Conservation (phyloP, 169 alveolate species). For the Amoebophrya sp. region DNA sequence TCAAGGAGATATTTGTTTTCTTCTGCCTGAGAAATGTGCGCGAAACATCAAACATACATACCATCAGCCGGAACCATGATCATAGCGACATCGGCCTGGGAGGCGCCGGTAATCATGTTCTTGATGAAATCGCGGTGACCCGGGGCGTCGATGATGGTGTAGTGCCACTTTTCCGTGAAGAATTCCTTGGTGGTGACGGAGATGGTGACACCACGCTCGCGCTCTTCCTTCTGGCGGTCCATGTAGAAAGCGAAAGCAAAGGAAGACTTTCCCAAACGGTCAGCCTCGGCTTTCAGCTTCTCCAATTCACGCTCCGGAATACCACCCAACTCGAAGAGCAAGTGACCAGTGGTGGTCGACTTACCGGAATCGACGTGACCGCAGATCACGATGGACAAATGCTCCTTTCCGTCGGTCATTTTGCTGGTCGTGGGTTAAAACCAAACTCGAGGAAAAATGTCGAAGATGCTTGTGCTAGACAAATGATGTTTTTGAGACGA, state of each 20-base stretch:
- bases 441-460: no score
- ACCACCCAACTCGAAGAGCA: slow-evolving; percentile 90
- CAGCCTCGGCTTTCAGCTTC: slow-evolving; percentile 87
- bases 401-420: slow-evolving; percentile 60
- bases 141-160: slow-evolving; percentile 98
- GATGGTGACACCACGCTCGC: slow-evolving; percentile 98
- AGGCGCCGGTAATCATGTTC: slow-evolving; percentile 98
- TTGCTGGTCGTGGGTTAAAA: not conserved
- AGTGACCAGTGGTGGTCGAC: slow-evolving; percentile 92
- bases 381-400: slow-evolving; percentile 82
- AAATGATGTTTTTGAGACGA: no score
- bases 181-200: slow-evolving; percentile 94
- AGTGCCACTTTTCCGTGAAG: slow-evolving; percentile 89
- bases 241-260: slow-evolving; percentile 98
- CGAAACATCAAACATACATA: slow-evolving; percentile 28
- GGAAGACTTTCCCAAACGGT: slow-evolving; percentile 86
- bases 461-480: no score
- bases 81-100: slow-evolving; percentile 97
- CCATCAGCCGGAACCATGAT: slow-evolving; percentile 93
- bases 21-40: not conserved
- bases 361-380: slow-evolving; percentile 97
- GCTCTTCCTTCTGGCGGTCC: slow-evolving; percentile 94
- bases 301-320: slow-evolving; percentile 87
- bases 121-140: slow-evolving; percentile 98
- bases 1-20: not conserved